Conservation (phyloP, 1,284 basidiomycete genomes). For the Cutaneotrichosporon mucoides region DNA sequence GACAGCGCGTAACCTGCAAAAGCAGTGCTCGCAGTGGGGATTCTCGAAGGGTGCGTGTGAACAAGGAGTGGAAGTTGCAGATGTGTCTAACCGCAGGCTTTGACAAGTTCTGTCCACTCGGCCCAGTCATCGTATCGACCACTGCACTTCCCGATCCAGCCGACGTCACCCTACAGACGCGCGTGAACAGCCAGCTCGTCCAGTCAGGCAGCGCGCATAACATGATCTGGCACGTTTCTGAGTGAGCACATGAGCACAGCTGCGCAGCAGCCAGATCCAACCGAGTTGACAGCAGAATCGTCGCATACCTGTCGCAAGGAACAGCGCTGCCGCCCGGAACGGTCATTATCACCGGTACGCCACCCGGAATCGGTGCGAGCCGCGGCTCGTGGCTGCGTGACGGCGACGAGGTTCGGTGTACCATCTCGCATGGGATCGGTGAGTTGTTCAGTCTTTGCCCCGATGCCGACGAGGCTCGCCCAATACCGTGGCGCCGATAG, state of each 20-base stretch:
- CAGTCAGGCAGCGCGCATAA: constrained; percentile 66
- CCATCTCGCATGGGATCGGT: constrained; percentile 37
- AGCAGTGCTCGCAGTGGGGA: constrained; percentile 63
- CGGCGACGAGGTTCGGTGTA: constrained; percentile 68
- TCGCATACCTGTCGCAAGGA: constrained; percentile 74
- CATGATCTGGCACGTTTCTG: constrained; percentile 32
- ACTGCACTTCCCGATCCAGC: constrained; percentile 66
- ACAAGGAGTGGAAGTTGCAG: not conserved
- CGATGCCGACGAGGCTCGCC: too few species aligned
- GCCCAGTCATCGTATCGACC: constrained; percentile 69
- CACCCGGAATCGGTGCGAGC: constrained; percentile 67
- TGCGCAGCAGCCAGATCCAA: not conserved
- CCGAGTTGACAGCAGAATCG: constrained; percentile 16
- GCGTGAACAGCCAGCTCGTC: constrained; percentile 63
- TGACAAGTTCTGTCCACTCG: constrained; percentile 56
- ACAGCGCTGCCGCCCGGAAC: constrained; percentile 77
- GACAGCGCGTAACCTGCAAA: constrained; percentile 73
- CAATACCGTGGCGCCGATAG: too few species aligned
- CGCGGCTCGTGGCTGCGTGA: constrained; percentile 65
- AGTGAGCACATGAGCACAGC: constrained; percentile 11
- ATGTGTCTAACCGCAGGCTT: constrained; percentile 49
- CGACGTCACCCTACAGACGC: constrained; percentile 60
- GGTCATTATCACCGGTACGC: constrained; percentile 74
- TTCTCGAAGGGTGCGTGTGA: constrained; percentile 67
- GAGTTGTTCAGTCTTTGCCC: not conserved